A percentile compares a stretch with the other conserved stretches of the same genome.
Conservation (phyloP, 495 filamentous ascomycete genomes). For the Aspergillus sclerotioniger region DNA sequence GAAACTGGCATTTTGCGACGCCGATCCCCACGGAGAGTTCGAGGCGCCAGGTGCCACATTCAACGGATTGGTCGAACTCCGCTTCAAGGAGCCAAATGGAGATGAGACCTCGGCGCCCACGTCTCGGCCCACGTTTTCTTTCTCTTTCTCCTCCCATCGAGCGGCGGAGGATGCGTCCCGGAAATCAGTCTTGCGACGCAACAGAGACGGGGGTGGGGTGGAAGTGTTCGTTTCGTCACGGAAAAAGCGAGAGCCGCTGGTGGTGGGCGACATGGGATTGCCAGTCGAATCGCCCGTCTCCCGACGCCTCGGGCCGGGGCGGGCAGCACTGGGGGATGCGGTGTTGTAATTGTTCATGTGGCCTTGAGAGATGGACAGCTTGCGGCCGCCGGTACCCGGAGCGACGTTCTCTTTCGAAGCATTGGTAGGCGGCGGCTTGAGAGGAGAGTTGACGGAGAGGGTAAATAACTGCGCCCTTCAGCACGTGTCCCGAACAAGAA, state of each 20-base stretch:
- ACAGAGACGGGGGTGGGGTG: constrained; percentile 62
- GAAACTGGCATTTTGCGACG: constrained; percentile 57
- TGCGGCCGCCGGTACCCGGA: constrained; percentile 62
- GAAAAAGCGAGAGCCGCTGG: constrained; percentile 50
- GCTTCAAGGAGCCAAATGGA: constrained; percentile 63
- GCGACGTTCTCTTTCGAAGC: constrained; percentile 64
- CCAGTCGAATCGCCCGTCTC: constrained; percentile 76
- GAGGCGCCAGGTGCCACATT: constrained; percentile 48
- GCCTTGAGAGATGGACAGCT: constrained; percentile 67
- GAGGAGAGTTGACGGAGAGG: constrained; percentile 83
- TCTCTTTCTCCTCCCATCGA: constrained; percentile 42
- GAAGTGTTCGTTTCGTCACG: constrained; percentile 59
- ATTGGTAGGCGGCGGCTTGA: constrained; percentile 78
- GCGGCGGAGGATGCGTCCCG: constrained; percentile 44
- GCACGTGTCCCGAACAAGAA: constrained; percentile 16
- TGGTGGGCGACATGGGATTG: constrained; percentile 59
- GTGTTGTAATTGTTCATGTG: constrained; percentile 45
- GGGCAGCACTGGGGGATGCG: constrained; percentile 59
- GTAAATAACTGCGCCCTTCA: constrained; percentile 62
- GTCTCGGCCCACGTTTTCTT: constrained; percentile 41
- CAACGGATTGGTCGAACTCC: constrained; percentile 66
- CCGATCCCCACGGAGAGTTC: constrained; percentile 66
- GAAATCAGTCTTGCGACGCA: constrained; percentile 72
- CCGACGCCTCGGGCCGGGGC: constrained; percentile 74
- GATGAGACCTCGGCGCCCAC: constrained; percentile 40